Evolutionary conservation across 805 yeast genomes (phyloP).

Genomic region (Candida dajiaensis): DNA sequence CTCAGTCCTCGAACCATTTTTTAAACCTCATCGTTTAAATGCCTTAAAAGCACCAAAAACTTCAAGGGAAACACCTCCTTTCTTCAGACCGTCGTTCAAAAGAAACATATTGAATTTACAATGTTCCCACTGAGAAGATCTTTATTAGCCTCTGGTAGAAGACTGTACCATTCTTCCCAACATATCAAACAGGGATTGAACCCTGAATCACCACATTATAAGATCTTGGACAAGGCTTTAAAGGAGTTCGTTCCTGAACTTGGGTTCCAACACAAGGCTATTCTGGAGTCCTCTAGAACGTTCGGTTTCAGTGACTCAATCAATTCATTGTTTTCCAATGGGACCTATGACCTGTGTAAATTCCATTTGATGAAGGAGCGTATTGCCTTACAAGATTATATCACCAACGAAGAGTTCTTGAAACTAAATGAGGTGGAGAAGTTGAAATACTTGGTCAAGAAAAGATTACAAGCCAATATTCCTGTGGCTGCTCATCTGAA

Average conservation of each 20-base stretch:
- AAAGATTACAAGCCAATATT: conserved; percentile 40
- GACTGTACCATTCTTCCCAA: conserved; percentile 25
- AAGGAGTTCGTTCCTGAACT: conserved; percentile 36
- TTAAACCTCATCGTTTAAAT: neutral
- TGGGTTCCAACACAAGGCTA: conserved; percentile 46
- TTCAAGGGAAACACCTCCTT: neutral
- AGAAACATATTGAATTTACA: neutral
- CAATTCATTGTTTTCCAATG: conserved; percentile 35
- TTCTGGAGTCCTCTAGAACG: conserved; percentile 42
- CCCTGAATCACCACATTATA: conserved; percentile 31
- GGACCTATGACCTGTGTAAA: conserved; percentile 47
- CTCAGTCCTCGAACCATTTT: neutral
- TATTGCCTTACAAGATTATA: conserved; percentile 32
- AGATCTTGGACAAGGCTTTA: conserved; percentile 34
- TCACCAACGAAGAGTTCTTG: conserved; percentile 25
- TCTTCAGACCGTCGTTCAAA: neutral
- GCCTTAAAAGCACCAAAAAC: neutral
- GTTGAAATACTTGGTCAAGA: conserved; percentile 38
- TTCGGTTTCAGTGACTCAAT: conserved; percentile 48
- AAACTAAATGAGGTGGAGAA: conserved; percentile 34
- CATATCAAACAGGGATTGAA: conserved; percentile 2
- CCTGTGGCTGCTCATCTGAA: conserved; percentile 30
- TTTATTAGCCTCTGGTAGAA: neutral
- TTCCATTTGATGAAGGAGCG: conserved; percentile 49
- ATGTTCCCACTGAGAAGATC: neutral